phyloP scores from a whole-genome alignment of 768 basidiomycete species.

The Kwoniella botswanensis region DNA sequence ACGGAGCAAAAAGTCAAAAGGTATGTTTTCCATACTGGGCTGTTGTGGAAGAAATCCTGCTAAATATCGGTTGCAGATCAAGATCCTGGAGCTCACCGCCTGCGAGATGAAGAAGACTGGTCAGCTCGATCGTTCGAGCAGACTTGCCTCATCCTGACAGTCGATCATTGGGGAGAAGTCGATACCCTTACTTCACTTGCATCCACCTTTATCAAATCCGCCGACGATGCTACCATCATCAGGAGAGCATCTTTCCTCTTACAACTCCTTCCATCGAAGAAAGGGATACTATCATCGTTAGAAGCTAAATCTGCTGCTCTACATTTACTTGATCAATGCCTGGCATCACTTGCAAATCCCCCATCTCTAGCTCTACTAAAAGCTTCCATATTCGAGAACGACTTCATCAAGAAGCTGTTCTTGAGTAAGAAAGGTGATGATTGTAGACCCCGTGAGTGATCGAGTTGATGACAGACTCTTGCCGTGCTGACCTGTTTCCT shows the following conservation, averaged over 20 bases:
- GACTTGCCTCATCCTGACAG: background rate
- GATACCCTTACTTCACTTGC: background rate
- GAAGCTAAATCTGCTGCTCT: constrained; percentile 1
- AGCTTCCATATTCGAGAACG: constrained; percentile 11
- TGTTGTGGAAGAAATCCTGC: background rate
- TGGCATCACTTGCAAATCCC: background rate
- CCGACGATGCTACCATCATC: constrained; percentile 10
- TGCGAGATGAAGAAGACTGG: constrained; percentile 26
- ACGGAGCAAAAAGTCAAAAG: constrained; percentile 4
- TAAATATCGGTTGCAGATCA: background rate
- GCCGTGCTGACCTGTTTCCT: constrained; percentile 10
- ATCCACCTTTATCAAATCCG: constrained; percentile 1
- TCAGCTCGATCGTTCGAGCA: constrained; percentile 20
- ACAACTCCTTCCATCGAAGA: constrained; percentile 9
- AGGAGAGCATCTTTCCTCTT: constrained; percentile 18
- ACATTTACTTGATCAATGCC: background rate
- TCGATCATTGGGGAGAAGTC: constrained; percentile 4
- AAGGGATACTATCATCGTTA: background rate
- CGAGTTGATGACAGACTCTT: background rate
- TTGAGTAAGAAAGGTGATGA: constrained; percentile 4
- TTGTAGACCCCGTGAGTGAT: constrained; percentile 4
- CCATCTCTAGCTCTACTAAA: constrained; percentile 2
- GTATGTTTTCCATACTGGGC: background rate
- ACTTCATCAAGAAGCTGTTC: constrained; percentile 16
- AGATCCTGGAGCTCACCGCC: constrained; percentile 10